Evolutionary conservation across 345 rosid species (phyloP), one percentile per base, ranked within the genome.

Genomic region (Erysimum cheiranthoides): DNA sequence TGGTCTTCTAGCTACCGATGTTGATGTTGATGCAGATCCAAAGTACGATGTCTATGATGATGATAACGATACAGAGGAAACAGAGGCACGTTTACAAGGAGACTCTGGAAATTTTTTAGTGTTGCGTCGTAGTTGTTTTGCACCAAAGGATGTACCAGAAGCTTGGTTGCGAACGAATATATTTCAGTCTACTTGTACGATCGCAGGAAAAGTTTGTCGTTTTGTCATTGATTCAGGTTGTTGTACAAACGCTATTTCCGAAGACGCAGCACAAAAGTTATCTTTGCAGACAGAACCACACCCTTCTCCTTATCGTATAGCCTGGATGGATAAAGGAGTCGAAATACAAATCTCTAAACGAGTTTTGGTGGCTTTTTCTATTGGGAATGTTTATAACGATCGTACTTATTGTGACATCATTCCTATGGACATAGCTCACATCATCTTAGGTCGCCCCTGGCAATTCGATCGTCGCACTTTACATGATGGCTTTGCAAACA

Each of bases 61-160:
- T 5, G 18, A 14, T 3, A n/a, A n/a, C n/a, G 21, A 14, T 5
- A 1, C 8, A 0, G 50, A 2, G 0, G 18, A 46, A 0, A 5
- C 9, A 10, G 32, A 31, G 32, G 3, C 32, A 5, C 32, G 32
- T 31, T 31, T 31, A 31, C 32, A 31, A 31, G 32, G 32, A 5
- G 32, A 31, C 2, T 31, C 32, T 5, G n/a, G 57, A 0, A 3
- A 31, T 10, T 2, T 10, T 1, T 4, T 52, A 4, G 56, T 47
- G 0, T 2, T 49, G 1, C 54, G 25, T 0, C 28, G 54, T 0
- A 49, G 8, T 18, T 49, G 54, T 18, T 6, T 49, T 3, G 27
- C 28, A 5, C 54, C 54, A 2, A 8, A 3, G 3, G 0, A 0
- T 5, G 2, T 1, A 0, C 0, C 12, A 0, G 54, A 49, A 1